These are phyloP conservation scores for Penicillium sp. DNA, from an alignment of 2,329 filamentous ascomycete species.

Conservation along the genomic window DNA sequence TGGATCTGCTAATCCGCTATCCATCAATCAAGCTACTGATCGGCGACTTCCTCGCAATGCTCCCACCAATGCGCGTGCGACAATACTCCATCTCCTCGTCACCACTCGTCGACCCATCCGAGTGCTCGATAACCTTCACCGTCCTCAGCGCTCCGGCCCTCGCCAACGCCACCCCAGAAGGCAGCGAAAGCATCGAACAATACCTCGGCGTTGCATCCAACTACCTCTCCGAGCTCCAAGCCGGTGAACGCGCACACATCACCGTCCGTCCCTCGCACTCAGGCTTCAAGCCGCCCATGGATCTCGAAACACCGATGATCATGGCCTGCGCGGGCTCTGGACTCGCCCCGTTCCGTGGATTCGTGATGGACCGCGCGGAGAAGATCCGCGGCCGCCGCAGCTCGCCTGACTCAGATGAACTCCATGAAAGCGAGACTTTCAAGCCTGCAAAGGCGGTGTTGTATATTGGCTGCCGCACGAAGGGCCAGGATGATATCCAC, in stretches of 20 bases:
- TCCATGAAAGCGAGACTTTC: conserved; percentile 7
- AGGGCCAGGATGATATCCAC: conserved; percentile 37
- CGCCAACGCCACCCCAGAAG: conserved; percentile 34
- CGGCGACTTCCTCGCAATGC: conserved; percentile 65
- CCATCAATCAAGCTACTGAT: conserved; percentile 60
- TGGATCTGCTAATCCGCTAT: conserved; percentile 68
- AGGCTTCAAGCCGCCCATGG: conserved; percentile 35
- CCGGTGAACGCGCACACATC: conserved; percentile 32
- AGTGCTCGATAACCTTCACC: conserved; percentile 65
- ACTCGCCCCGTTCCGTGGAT: conserved; percentile 62
- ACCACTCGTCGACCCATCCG: conserved; percentile 56
- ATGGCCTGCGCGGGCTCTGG: conserved; percentile 48
- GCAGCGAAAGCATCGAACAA: conserved; percentile 40
- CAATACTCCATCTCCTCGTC: conserved; percentile 80
- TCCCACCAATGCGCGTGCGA: conserved; percentile 74
- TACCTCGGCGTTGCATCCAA: conserved; percentile 61
- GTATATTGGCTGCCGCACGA: conserved; percentile 36
- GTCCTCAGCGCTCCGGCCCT: conserved; percentile 58
- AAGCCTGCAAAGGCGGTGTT: conserved; percentile 33
- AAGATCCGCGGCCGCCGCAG: conserved; percentile 25
- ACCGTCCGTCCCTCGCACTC: conserved; percentile 34
- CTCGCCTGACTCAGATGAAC: conserved; percentile 8
- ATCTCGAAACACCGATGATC: conserved; percentile 37
- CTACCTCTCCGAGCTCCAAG: conserved; percentile 52
- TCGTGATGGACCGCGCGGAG: conserved; percentile 59